Evolutionary conservation across 495 filamentous ascomycete species (phyloP), one percentile per base, ranked within the genome.

Genomic region (Aspergillus steynii): DNA sequence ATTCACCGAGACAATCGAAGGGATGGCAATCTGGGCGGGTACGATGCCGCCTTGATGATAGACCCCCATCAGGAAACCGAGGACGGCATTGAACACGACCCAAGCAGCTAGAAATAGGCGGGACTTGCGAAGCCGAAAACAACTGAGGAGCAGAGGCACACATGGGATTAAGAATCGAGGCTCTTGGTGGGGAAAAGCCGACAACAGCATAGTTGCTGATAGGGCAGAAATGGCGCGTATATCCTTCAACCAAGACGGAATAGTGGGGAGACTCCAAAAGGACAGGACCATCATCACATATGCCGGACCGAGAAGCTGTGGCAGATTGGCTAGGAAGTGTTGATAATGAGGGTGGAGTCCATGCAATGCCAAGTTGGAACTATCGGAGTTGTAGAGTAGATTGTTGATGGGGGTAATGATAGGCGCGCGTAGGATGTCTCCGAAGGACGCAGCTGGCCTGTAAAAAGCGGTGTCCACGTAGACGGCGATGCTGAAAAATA

Each of bases 21-120:
- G 79, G 48, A 81, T 78, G 32, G 77, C 82, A 8, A 85, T 70
- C 67, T 99, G 95, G 7, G 88, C 84, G 10, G 92, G 92, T 4
- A 98, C 83, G 29, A 99, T 84, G 31, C 95, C 95, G 29, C 90
- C 95, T 79, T 99, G 95, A 72, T 99, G 95, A 67, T 95, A 98
- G 7, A 90, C 72, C 5, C 95, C 95, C 90, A 98, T 96, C 26
- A 98, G 76, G 7, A 89, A 74, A 25, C 91, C 96, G 50, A 96
- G 77, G 4, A 83, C 60, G 32, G 83, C 71, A 71, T 99, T 99
- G 76, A 99, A 98, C 56, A 86, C 64, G 26, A 96, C 78, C 95
- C 95, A 99, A 1, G 80, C 58, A 0, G 66, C 79, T 29, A 89
- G 73, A 82, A 91, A 95, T 7, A 85, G 52, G 25, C 80, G 77